These are phyloP conservation scores for Polytolypa hystricis DNA, from an alignment of 2,329 filamentous ascomycete species.

Conservation along the genomic window DNA sequence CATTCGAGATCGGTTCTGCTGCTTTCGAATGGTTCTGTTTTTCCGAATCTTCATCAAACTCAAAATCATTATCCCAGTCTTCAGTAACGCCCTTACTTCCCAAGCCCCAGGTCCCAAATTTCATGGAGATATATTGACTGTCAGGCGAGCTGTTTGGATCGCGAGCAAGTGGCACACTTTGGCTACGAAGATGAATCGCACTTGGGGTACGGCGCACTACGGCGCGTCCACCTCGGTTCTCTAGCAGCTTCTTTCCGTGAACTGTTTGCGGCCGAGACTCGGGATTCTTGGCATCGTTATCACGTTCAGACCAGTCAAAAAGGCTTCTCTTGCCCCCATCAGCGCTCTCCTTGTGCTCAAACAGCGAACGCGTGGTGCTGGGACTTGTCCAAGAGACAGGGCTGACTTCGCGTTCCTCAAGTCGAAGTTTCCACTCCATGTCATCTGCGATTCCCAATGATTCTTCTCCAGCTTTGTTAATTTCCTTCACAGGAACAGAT, in stretches of 20 bases:
- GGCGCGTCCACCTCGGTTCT: constrained; percentile 45
- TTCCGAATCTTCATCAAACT: constrained; percentile 47
- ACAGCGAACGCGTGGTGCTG: no score
- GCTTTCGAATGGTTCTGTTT: constrained; percentile 14
- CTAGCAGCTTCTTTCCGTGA: constrained; percentile 50
- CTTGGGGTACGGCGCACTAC: constrained; percentile 47
- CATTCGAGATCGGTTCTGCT: constrained; percentile 17
- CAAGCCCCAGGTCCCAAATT: constrained; percentile 57
- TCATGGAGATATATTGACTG: constrained; percentile 41
- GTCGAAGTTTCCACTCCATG: no score
- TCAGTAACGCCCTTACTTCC: constrained; percentile 56
- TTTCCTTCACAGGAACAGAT: no score
- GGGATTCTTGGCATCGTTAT: constrained; percentile 42
- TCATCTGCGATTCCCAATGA: no score
- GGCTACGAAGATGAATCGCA: constrained; percentile 52
- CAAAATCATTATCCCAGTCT: constrained; percentile 60
- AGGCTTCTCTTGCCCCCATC: constrained; percentile 21
- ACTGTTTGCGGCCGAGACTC: constrained; percentile 50
- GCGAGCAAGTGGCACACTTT: constrained; percentile 52
- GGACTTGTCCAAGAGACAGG: no score
- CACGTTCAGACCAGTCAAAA: constrained; percentile 55
- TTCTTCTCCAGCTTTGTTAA: no score
- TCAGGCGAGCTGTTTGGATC: constrained; percentile 38
- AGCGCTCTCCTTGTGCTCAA: no score
- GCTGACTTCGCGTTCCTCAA: no score